A percentile compares a stretch with the other conserved stretches of the same genome.
Conservation (phyloP, 1,284 basidiomycete genomes). For the Gomphus bonarii region DNA sequence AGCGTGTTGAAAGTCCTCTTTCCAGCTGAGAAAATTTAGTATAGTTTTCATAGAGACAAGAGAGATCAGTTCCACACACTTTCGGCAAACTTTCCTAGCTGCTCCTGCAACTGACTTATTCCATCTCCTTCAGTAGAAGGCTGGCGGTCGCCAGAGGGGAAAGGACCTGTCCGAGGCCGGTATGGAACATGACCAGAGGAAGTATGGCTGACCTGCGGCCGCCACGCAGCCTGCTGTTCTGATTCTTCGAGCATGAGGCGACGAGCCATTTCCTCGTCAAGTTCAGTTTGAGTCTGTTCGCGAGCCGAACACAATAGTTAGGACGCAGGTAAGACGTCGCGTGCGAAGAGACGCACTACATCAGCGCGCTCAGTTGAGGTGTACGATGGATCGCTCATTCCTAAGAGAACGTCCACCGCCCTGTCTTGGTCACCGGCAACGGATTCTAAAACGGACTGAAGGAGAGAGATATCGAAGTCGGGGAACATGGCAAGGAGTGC, state of each 20-base stretch:
- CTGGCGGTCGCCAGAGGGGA: constrained; percentile 2
- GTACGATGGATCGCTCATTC: constrained; percentile 62
- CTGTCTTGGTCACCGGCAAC: constrained; percentile 54
- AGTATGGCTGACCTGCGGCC: constrained; percentile 2
- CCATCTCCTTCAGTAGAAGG: constrained; percentile 29
- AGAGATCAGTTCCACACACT: constrained; percentile 33
- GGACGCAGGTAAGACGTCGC: background rate
- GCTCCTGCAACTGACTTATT: constrained; percentile 61
- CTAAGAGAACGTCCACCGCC: constrained; percentile 62
- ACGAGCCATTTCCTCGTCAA: constrained; percentile 68
- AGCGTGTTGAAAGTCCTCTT: constrained; percentile 66
- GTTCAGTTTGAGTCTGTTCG: constrained; percentile 45
- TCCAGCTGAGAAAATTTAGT: constrained; percentile 36
- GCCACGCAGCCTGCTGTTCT: constrained; percentile 20
- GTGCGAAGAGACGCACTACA: constrained; percentile 2
- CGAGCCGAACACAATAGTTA: background rate
- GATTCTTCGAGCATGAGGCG: constrained; percentile 57
- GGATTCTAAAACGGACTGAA: constrained; percentile 59
- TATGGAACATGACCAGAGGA: constrained; percentile 8
- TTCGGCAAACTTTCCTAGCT: constrained; percentile 64
- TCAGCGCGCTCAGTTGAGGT: background rate
- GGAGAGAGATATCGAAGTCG: constrained; percentile 58
- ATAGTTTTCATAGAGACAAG: background rate
- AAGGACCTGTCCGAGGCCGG: constrained; percentile 8
- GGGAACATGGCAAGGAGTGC: constrained; percentile 65